phyloP scores from a whole-genome alignment of 441 rosid genomes.

The Cnidoscolus chayamansa region DNA sequence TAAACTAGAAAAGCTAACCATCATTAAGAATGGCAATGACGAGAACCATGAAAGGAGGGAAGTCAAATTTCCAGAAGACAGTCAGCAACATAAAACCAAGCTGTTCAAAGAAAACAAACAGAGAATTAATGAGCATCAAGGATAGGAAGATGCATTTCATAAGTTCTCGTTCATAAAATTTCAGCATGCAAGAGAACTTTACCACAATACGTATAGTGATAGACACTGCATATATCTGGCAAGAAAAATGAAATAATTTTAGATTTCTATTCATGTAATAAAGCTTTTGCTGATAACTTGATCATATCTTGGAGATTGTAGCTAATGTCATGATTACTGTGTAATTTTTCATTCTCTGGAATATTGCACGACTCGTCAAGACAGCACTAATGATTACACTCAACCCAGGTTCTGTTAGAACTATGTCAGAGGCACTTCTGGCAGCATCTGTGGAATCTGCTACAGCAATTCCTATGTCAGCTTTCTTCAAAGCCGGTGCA shows the following conservation, averaged over 20 bases:
- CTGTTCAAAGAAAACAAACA: constrained; percentile 37
- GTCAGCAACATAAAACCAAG: constrained; percentile 83
- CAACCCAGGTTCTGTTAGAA: constrained; percentile 83
- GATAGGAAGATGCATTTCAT: neutral
- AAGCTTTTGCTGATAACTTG: neutral
- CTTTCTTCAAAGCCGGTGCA: constrained; percentile 93
- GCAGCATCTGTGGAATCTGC: constrained; percentile 94
- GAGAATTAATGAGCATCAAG: neutral
- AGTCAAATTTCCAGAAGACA: constrained; percentile 81
- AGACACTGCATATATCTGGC: constrained; percentile 88
- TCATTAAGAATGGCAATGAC: constrained; percentile 92
- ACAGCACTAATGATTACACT: constrained; percentile 85
- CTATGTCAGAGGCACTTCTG: constrained; percentile 83
- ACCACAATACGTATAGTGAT: constrained; percentile 95
- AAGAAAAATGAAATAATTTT: neutral
- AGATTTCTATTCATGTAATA: constrained; percentile 1
- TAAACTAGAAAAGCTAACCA: constrained; percentile 37
- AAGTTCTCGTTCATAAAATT: constrained; percentile 4
- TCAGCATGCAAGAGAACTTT: constrained; percentile 24
- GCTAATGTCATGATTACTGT: constrained; percentile 37
- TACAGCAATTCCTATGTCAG: constrained; percentile 90
- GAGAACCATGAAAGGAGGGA: constrained; percentile 91
- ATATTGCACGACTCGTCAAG: constrained; percentile 75
- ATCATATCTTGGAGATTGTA: neutral
- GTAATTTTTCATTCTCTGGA: constrained; percentile 96